Percentiles rank a stretch among this genome's conserved stretches.
Evolutionary conservation across 768 basidiomycete genomes (phyloP).

Genomic region (Suillus alpinus): DNA sequence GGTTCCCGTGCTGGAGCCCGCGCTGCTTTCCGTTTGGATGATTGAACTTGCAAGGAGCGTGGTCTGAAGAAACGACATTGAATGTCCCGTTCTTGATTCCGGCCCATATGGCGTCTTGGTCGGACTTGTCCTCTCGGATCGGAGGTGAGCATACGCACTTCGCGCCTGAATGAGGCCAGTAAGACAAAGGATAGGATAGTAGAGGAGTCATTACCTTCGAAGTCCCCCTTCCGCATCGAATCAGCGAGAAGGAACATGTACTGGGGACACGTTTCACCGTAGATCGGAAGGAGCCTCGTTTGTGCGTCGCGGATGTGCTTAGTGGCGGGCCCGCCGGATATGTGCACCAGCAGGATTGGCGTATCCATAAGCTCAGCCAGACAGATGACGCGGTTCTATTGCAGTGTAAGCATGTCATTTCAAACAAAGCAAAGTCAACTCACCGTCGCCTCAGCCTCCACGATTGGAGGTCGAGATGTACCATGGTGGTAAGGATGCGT

Average conservation of each 20-base stretch:
- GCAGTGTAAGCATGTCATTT: background rate
- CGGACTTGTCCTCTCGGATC: slow-evolving; percentile 11
- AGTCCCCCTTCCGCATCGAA: slow-evolving; percentile 14
- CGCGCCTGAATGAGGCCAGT: slow-evolving; percentile 5
- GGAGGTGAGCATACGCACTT: slow-evolving; percentile 19
- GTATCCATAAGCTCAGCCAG: slow-evolving; percentile 19
- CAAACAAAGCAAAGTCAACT: background rate
- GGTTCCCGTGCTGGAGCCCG: slow-evolving; percentile 18
- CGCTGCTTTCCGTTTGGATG: slow-evolving; percentile 27
- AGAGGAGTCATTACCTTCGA: slow-evolving; percentile 9
- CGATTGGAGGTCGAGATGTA: slow-evolving; percentile 16
- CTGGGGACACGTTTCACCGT: slow-evolving; percentile 20
- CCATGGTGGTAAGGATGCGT: slow-evolving; percentile 18
- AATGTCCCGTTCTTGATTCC: slow-evolving; percentile 22
- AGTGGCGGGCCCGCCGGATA: slow-evolving; percentile 14
- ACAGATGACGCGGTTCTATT: slow-evolving; percentile 10
- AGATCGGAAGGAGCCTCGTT: slow-evolving; percentile 17
- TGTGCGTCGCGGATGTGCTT: slow-evolving; percentile 16
- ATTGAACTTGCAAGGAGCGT: slow-evolving; percentile 28
- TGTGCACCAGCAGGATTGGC: slow-evolving; percentile 17
- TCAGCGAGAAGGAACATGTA: slow-evolving; percentile 15
- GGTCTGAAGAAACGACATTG: slow-evolving; percentile 30
- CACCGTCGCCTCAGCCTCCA: slow-evolving; percentile 16
- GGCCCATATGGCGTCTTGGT: slow-evolving; percentile 17
- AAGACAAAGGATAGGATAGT: background rate